These are phyloP conservation scores for Lasiosphaeria hispida DNA, from an alignment of 495 filamentous ascomycete species.

Conservation along the genomic window DNA sequence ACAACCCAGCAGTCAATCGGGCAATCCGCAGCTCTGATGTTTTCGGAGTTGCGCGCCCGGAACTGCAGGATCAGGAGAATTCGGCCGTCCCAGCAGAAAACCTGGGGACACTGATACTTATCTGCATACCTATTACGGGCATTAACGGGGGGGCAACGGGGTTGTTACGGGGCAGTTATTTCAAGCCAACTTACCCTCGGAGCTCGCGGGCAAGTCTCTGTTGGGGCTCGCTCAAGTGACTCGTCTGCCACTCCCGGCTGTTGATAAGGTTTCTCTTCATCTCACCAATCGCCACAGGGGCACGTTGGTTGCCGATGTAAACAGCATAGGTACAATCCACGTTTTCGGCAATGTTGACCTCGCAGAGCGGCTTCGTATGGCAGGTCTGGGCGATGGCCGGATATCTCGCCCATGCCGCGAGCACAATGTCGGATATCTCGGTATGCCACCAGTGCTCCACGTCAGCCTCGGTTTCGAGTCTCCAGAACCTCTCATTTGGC, in stretches of 20 bases:
- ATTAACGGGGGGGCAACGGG: no score
- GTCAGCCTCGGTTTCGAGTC: no score
- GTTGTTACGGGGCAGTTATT: background rate
- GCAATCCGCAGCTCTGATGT: background rate
- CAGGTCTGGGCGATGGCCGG: constrained; percentile 12
- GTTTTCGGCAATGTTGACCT: constrained; percentile 2
- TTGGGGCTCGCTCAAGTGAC: background rate
- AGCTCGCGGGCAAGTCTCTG: constrained; percentile 14
- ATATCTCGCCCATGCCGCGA: constrained; percentile 10
- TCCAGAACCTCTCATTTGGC: no score
- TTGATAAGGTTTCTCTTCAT: constrained; percentile 9
- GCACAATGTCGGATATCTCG: constrained; percentile 16
- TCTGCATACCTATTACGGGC: constrained; percentile 4
- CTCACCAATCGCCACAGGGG: constrained; percentile 5
- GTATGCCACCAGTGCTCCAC: constrained; percentile 13
- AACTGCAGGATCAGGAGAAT: background rate
- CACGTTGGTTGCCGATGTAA: background rate
- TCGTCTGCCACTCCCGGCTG: constrained; percentile 1
- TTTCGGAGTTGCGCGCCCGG: background rate
- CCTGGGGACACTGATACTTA: constrained; percentile 8
- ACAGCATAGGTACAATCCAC: constrained; percentile 12
- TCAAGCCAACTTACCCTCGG: constrained; percentile 8
- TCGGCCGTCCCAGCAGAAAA: background rate
- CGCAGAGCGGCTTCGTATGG: constrained; percentile 12
- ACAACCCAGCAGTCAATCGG: background rate